Conservation (phyloP, 163 green algal genomes). For the Coccomyxa subellipsoidea region DNA sequence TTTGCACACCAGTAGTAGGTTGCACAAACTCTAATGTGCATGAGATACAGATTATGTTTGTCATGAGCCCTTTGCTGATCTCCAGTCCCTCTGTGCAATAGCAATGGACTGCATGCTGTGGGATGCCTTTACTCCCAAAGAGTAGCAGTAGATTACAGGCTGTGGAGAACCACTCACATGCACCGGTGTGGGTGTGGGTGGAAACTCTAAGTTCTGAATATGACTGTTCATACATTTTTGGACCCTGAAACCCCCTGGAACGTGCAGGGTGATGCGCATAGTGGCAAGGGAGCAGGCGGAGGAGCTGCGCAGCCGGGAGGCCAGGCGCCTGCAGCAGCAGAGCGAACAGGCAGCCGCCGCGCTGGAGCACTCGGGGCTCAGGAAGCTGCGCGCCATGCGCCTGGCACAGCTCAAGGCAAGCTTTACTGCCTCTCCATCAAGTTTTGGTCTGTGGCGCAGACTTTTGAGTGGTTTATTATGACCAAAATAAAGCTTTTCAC, state of each 20-base stretch:
- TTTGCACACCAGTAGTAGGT: too few species aligned
- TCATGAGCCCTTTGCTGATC: too few species aligned
- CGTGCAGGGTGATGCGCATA: slow-evolving; percentile 4
- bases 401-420: slow-evolving; percentile 57
- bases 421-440: not conserved
- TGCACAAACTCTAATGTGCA: too few species aligned
- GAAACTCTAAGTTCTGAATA: not conserved
- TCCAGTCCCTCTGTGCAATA: too few species aligned
- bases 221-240: not conserved
- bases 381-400: slow-evolving; percentile 37
- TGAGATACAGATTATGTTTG: too few species aligned
- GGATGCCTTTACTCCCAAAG: too few species aligned
- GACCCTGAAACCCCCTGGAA: not conserved
- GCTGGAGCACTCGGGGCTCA: slow-evolving; percentile 47
- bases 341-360: slow-evolving; percentile 35
- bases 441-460: not conserved
- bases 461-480: not conserved
- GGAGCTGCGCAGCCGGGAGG: slow-evolving; percentile 17
- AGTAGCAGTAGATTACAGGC: too few species aligned
- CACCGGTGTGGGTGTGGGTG: too few species aligned
- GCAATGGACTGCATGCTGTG: too few species aligned
- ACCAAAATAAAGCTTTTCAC: not conserved
- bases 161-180: too few species aligned
- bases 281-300: slow-evolving; percentile 36
- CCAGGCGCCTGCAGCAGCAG: slow-evolving; percentile 13